A percentile compares a stretch with the other conserved stretches of the same genome.
Evolutionary conservation across 345 rosid species (phyloP).

Genomic region (Stellera chamaejasme): DNA sequence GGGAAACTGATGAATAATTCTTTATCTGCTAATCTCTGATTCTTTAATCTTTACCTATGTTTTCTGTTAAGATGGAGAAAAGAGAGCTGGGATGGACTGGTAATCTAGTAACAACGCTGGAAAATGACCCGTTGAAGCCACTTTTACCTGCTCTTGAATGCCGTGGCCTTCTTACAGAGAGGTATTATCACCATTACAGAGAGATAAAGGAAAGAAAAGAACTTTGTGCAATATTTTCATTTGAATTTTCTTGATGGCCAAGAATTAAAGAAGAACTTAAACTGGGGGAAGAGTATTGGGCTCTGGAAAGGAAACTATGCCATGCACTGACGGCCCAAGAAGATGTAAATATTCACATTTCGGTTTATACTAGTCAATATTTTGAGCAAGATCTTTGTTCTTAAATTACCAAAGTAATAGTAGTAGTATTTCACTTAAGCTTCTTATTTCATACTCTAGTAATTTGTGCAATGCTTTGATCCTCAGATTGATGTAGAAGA

Average conservation of each 20-base stretch:
- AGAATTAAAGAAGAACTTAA: constrained; percentile 65
- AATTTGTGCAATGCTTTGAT: not conserved
- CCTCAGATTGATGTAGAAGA: not conserved
- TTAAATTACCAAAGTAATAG: not conserved
- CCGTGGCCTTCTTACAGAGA: constrained; percentile 53
- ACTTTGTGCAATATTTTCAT: not conserved
- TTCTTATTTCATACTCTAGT: not conserved
- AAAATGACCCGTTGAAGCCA: constrained; percentile 44
- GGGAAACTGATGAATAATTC: not conserved
- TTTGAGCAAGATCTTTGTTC: not conserved
- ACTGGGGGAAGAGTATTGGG: constrained; percentile 79
- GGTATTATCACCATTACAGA: constrained; percentile 24
- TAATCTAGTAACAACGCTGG: constrained; percentile 22
- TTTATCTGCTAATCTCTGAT: constrained; percentile 7
- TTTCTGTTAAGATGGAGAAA: constrained; percentile 28
- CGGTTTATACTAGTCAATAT: not conserved
- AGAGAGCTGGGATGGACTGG: constrained; percentile 17
- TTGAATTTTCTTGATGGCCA: constrained; percentile 11
- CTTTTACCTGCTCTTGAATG: constrained; percentile 43
- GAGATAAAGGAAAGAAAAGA: not conserved
- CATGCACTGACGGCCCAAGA: constrained; percentile 37
- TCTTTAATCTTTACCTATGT: constrained; percentile 11
- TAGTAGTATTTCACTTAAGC: not conserved
- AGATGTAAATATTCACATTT: constrained; percentile 27
- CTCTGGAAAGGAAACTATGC: constrained; percentile 85